These are phyloP conservation scores for Globisporangium mamillatum DNA, from an alignment of 352 stramenopile species.

Conservation along the genomic window DNA sequence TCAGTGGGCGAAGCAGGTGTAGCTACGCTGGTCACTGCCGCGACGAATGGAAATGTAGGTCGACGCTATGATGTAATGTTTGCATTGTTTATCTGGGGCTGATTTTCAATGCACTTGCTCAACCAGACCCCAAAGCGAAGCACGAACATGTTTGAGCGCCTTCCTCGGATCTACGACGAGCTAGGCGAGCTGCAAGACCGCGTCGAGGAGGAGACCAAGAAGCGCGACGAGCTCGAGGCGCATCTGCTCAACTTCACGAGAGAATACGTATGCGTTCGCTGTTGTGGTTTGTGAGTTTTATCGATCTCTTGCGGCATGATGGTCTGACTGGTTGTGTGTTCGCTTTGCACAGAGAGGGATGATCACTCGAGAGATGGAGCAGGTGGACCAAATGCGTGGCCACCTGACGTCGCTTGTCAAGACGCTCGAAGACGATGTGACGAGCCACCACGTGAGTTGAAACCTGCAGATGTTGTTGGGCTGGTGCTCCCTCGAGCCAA, in stretches of 20 bases:
- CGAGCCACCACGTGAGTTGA: slow-evolving; percentile 40
- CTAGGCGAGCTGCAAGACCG: slow-evolving; percentile 63
- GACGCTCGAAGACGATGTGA: slow-evolving; percentile 59
- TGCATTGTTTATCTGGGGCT: neutral
- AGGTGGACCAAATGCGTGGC: slow-evolving; percentile 51
- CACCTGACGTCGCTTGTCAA: slow-evolving; percentile 53
- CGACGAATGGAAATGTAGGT: neutral
- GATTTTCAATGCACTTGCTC: neutral
- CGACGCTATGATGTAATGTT: neutral
- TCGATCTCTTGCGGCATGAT: neutral
- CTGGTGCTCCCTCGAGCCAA: neutral
- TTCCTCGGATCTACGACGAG: slow-evolving; percentile 67
- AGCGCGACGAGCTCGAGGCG: slow-evolving; percentile 61
- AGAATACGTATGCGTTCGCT: slow-evolving; percentile 38
- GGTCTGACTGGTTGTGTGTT: neutral
- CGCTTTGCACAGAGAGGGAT: slow-evolving; percentile 29
- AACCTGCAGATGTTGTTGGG: neutral
- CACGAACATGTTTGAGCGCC: slow-evolving; percentile 63
- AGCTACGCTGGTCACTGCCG: neutral
- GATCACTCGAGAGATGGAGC: slow-evolving; percentile 47
- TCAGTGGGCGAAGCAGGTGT: slow-evolving; percentile 8
- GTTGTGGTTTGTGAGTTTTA: neutral
- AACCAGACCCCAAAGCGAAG: slow-evolving; percentile 25
- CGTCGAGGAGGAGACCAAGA: slow-evolving; percentile 66
- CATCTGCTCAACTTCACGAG: slow-evolving; percentile 62